Evolutionary conservation across 202 grass and related monocot genomes (phyloP).

Genomic region (Panicum hallii): DNA sequence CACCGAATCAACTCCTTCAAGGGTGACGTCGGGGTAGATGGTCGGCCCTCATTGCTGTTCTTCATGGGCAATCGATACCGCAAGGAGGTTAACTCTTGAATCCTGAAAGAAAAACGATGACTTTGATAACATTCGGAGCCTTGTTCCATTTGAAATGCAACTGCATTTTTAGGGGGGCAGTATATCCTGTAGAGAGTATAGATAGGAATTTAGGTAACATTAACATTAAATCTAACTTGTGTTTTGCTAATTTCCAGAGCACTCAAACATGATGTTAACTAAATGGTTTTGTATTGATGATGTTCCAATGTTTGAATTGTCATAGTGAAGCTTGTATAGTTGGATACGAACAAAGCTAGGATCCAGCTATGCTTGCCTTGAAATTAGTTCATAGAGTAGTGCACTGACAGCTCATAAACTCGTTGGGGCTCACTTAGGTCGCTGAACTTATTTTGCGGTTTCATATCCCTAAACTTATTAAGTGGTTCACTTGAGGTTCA

Average conservation of each 20-base stretch:
- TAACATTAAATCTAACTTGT: background rate
- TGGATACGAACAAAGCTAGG: background rate
- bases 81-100: slow-evolving; percentile 71
- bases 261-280: background rate
- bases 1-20: slow-evolving; percentile 84
- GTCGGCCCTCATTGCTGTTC: slow-evolving; percentile 72
- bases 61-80: slow-evolving; percentile 98
- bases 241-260: background rate
- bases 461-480: background rate
- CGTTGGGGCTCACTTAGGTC: background rate
- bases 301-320: background rate
- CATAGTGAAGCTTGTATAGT: background rate
- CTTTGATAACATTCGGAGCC: background rate
- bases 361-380: background rate
- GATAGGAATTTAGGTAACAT: background rate
- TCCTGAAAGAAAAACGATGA: slow-evolving; percentile 19
- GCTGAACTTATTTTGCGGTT: background rate
- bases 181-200: background rate
- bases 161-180: background rate
- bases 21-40: slow-evolving; percentile 65
- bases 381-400: background rate
- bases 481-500: background rate
- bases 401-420: background rate
- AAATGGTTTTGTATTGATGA: slow-evolving; percentile 2
- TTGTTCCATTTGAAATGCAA: background rate